Base-by-base conservation (phyloP, 2,329 filamentous ascomycete species). In the Cladosporium sp. region DNA sequence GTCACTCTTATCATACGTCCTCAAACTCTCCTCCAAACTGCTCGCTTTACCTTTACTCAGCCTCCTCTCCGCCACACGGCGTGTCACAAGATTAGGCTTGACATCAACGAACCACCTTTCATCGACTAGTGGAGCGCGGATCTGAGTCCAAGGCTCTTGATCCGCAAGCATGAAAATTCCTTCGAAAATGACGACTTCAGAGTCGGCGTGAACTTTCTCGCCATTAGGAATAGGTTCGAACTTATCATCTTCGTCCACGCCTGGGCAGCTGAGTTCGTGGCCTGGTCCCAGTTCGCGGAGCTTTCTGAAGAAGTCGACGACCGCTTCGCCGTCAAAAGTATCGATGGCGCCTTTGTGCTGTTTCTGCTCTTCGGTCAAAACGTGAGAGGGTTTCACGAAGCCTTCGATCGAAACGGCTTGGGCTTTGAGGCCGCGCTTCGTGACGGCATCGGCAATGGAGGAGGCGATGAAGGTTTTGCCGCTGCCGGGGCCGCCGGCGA, bases 91-190 rank as follows among this genome's bases (percentile, higher is more conserved):
- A 2, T 59, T 56, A 2, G 71, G 62, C 37, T 77, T 73, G 0
- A 76, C 71, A 28, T 73, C 66, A 0, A 79, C 71, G 19, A 78
- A 73, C 61, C 75, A 73, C 1, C 69, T 68, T n/a, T 75, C 73
- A 55, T 79, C 76, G 2, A 75, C 71, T 4, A 75, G 24, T 0
- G 40, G 36, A 2, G 67, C 62, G 17, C 44, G 17, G 20, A 78
- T 68, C 22, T 70, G 66, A 5, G 61, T 60, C 75, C 72, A 76
- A 2, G 67, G 66, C 9, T 56, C 62, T 25, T 66, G 61, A 35
- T 73, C 65, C 47, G 65, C 65, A 2, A 74, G 62, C 5, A 73
- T 58, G 56, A 70, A 67, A 59, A 65, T 58, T 0, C 58, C 63
- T 57, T 66, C 62, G 12, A 67, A 24, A 19, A 71, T 64, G 19